Evolutionary conservation across 371 early-diverging fungal species (phyloP).

Genomic region (Mucor mucedo): DNA sequence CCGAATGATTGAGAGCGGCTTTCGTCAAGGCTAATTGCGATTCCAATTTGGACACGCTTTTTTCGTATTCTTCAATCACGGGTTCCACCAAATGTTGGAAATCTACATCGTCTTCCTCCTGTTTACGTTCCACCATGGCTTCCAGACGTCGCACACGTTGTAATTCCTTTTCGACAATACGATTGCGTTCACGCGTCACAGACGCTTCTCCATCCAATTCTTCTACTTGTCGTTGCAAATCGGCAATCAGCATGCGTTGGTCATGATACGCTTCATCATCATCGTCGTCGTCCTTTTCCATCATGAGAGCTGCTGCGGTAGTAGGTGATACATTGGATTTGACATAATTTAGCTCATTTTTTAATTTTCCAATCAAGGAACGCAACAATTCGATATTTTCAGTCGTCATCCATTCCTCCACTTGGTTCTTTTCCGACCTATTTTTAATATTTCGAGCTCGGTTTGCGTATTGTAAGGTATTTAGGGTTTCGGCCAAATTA

Average conservation of each 20-base stretch:
- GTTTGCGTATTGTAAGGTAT: slow-evolving; percentile 92
- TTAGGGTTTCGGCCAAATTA: slow-evolving; percentile 88
- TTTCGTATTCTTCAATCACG: slow-evolving; percentile 72
- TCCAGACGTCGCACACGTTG: slow-evolving; percentile 27
- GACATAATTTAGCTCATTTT: slow-evolving; percentile 54
- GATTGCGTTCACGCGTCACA: slow-evolving; percentile 44
- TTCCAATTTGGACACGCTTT: slow-evolving; percentile 61
- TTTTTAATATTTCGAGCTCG: slow-evolving; percentile 90
- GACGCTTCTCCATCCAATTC: slow-evolving; percentile 46
- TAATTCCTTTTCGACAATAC: slow-evolving; percentile 44
- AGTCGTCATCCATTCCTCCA: slow-evolving; percentile 69
- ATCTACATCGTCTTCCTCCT: slow-evolving; percentile 27
- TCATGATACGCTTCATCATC: slow-evolving; percentile 43
- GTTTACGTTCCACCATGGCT: slow-evolving; percentile 15
- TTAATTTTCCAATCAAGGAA: slow-evolving; percentile 58
- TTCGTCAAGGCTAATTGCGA: slow-evolving; percentile 60
- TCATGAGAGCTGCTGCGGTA: not conserved
- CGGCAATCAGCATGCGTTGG: slow-evolving; percentile 40
- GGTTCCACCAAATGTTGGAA: slow-evolving; percentile 70
- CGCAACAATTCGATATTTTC: slow-evolving; percentile 65
- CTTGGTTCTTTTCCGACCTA: slow-evolving; percentile 70
- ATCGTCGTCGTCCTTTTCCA: slow-evolving; percentile 13
- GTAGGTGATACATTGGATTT: slow-evolving; percentile 21
- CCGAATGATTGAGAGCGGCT: slow-evolving; percentile 59
- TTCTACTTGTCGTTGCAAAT: slow-evolving; percentile 50